phyloP scores from a whole-genome alignment of 169 alveolate genomes.

The Plasmodium ovale region DNA sequence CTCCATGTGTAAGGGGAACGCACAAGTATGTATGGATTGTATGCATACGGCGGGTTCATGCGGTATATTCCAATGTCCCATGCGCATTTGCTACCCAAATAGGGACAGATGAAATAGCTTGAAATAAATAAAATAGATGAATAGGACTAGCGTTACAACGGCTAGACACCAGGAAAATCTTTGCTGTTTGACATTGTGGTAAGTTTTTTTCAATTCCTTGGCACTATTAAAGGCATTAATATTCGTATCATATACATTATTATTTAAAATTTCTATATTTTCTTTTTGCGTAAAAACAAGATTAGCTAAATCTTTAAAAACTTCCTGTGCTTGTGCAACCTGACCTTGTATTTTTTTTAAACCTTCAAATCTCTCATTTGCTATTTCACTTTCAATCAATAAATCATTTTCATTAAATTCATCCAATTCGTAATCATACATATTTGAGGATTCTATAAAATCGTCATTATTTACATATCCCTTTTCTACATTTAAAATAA shows the following conservation, averaged over 20 bases:
- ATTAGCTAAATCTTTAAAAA: constrained; percentile 69
- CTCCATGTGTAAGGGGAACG: no score
- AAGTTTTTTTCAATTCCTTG: constrained; percentile 70
- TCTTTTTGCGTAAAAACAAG: constrained; percentile 75
- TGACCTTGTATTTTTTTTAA: constrained; percentile 75
- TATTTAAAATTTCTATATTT: constrained; percentile 53
- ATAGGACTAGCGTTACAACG: constrained; percentile 28
- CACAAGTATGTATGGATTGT: neutral
- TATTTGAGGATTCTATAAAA: constrained; percentile 65
- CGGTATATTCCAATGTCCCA: no score
- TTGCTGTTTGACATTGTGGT: constrained; percentile 64
- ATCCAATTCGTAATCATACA: constrained; percentile 73
- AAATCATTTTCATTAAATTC: constrained; percentile 66
- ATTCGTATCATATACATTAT: constrained; percentile 63
- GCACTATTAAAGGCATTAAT: constrained; percentile 61
- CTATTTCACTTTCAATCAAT: constrained; percentile 64
- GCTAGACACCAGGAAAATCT: constrained; percentile 61
- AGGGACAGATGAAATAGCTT: constrained; percentile 47
- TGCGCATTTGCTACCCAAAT: neutral
- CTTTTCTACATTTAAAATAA: constrained; percentile 54
- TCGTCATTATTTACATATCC: constrained; percentile 60
- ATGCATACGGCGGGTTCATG: no score
- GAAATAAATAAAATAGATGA: constrained; percentile 63
- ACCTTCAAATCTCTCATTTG: constrained; percentile 50
- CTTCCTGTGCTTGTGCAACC: constrained; percentile 77